Evolutionary conservation across 768 basidiomycete genomes (phyloP).

Genomic region (Lyophyllum atratum): DNA sequence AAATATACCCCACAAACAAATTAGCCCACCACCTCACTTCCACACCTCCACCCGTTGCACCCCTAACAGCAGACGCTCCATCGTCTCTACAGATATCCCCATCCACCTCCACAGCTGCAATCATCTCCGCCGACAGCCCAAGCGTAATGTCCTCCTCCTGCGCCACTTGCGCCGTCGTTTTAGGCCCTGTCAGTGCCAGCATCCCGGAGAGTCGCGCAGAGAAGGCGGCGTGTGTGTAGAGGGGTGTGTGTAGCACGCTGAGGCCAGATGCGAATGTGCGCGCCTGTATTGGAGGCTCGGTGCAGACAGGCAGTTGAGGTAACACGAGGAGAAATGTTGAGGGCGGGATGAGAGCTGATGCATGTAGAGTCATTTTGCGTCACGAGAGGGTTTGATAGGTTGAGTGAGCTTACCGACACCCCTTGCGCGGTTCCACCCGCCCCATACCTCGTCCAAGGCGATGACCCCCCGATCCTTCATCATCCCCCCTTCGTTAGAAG

Average conservation of each 20-base stretch:
- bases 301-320: slow-evolving; percentile 64
- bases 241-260: slow-evolving; percentile 81
- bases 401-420: slow-evolving; percentile 70
- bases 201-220: slow-evolving; percentile 60
- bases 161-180: slow-evolving; percentile 73
- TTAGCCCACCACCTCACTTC: slow-evolving; percentile 79
- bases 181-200: slow-evolving; percentile 50
- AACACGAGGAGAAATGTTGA: slow-evolving; percentile 79
- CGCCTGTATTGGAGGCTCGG: slow-evolving; percentile 63
- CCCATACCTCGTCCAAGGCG: slow-evolving; percentile 92
- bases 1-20: slow-evolving; percentile 63
- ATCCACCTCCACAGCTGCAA: slow-evolving; percentile 69
- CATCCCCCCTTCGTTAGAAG: slow-evolving; percentile 47
- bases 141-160: slow-evolving; percentile 70
- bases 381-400: not conserved
- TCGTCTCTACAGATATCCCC: slow-evolving; percentile 82
- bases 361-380: not conserved
- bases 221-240: slow-evolving; percentile 70
- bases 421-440: slow-evolving; percentile 91
- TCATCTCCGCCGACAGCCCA: slow-evolving; percentile 76
- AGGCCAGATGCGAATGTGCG: slow-evolving; percentile 77
- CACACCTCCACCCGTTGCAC: slow-evolving; percentile 42
- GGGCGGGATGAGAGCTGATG: slow-evolving; percentile 84
- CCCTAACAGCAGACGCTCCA: slow-evolving; percentile 35
- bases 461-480: slow-evolving; percentile 82